Evolutionary conservation across 352 stramenopile genomes (phyloP), one percentile per base, ranked within the genome.

Genomic region (Phytophthora litchii): DNA sequence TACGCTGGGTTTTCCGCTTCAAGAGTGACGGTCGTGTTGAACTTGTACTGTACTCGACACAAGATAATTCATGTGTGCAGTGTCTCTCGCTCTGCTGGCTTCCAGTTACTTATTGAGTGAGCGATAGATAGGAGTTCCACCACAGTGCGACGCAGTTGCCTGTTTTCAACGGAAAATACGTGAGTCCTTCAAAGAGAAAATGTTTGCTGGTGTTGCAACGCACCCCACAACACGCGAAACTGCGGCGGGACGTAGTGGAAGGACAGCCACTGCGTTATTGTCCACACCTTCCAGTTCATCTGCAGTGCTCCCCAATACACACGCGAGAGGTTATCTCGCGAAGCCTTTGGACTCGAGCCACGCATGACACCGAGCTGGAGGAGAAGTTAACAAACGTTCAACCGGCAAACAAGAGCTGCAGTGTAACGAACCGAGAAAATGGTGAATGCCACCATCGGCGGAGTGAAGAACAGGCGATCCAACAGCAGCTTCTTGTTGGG

Each of bases 41-140:
- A 61, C 32, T 59, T 61, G 43, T 31, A 48, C 40, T 53, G 48
- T 42, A 58, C 51, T 42, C 42, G 25, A 51, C 61, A 70, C 61
- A 70, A 70, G 61, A 70, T 66, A 53, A 50, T 70, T 70, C 61
- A 29, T 32, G 42, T 4, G 44, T 64, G 31, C 48, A 52, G 32
- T 47, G 41, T 38, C 19, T 20, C 36, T 34, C 10, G 29, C 19
- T 34, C 14, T 13, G 37, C 54, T 21, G 41, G n/a, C 43, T 62
- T 12, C 47, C 56, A 31, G 44, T 63, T 65, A 85, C 42, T 64
- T 37, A 60, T 58, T 89, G 80, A 29, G 74, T 65, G 62, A 92
- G 78, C 29, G 80, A 90, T 48, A 92, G 63, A 64, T 92, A 92
- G 65, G 78, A 74, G 54, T 89, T 92, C 82, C 82, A 92, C 82